phyloP scores from a whole-genome alignment of 148 eudicot genomes.

The Amaranthus hypochondriacus region DNA sequence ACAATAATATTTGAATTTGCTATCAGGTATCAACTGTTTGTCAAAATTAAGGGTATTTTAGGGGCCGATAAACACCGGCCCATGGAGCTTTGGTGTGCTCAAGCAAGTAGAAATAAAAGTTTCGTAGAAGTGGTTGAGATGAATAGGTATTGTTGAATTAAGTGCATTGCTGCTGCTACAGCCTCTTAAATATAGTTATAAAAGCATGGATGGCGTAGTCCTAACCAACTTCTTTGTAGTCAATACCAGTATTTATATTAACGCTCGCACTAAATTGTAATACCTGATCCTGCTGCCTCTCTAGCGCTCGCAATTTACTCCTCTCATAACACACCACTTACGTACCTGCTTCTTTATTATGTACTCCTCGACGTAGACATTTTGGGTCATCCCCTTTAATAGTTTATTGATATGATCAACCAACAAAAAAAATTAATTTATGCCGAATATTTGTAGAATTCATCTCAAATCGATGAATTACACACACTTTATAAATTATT shows the following conservation, averaged over 20 bases:
- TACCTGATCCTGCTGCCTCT: constrained; percentile 23
- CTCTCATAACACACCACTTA: neutral
- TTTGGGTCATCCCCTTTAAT: too few relatives aligned
- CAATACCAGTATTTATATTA: constrained; percentile 24
- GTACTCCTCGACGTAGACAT: neutral
- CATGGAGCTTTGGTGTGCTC: constrained; percentile 37
- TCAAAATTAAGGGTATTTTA: too few relatives aligned
- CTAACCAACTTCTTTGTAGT: constrained; percentile 42
- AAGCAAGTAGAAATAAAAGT: constrained; percentile 27
- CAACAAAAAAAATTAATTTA: too few relatives aligned
- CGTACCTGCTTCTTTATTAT: neutral
- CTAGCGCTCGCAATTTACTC: constrained; percentile 7
- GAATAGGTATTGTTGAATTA: constrained; percentile 25
- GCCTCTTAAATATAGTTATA: constrained; percentile 14
- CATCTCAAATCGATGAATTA: too few relatives aligned
- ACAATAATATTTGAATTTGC: too few relatives aligned
- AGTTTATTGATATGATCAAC: too few relatives aligned
- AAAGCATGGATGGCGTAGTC: constrained; percentile 38
- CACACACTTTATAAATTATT: too few relatives aligned
- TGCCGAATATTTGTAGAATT: too few relatives aligned
- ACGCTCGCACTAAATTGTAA: constrained; percentile 23
- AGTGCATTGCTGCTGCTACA: constrained; percentile 25
- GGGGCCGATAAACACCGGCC: neutral
- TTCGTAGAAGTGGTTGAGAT: neutral
- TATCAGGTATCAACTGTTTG: too few relatives aligned